Percentiles rank a stretch among this genome's conserved stretches.
Conservation (phyloP, 805 yeast species). For the Candida namnaoensis region DNA sequence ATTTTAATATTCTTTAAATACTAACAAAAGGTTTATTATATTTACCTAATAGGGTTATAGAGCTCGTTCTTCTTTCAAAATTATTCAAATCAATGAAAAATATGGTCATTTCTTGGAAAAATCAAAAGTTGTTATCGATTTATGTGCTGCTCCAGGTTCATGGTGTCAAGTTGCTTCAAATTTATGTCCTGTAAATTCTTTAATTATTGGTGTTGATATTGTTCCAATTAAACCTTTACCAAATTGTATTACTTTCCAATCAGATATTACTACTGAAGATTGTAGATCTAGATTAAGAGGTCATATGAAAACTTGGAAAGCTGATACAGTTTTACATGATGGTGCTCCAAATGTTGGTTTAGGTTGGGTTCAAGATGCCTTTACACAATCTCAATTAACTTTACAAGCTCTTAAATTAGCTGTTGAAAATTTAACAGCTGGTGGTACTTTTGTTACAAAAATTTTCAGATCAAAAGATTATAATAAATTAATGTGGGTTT, state of each 20-base stretch:
- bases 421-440: slow-evolving; percentile 81
- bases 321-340: slow-evolving; percentile 95
- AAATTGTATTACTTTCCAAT: slow-evolving; percentile 87
- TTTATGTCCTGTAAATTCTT: slow-evolving; percentile 83
- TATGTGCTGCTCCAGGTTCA: slow-evolving; percentile 99
- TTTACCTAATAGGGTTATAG: slow-evolving; percentile 58
- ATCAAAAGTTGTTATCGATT: slow-evolving; percentile 91
- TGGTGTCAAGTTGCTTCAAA: slow-evolving; percentile 99
- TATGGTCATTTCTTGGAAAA: slow-evolving; percentile 92
- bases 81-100: slow-evolving; percentile 91
- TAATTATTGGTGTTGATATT: slow-evolving; percentile 97
- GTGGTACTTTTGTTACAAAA: slow-evolving; percentile 95
- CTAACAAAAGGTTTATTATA: neutral
- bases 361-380: slow-evolving; percentile 99
- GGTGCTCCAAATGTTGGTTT: slow-evolving; percentile 99
- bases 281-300: slow-evolving; percentile 93
- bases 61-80: slow-evolving; percentile 97
- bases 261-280: slow-evolving; percentile 97
- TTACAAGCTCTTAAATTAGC: slow-evolving; percentile 91
- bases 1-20: no score
- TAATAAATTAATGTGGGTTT: slow-evolving; percentile 95
- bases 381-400: slow-evolving; percentile 93
- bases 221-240: slow-evolving; percentile 97
- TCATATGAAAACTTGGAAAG: slow-evolving; percentile 97
- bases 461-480: slow-evolving; percentile 98